Conservation (phyloP, 192 early-diverging fungal genomes). For the Umbelopsis vinacea region DNA sequence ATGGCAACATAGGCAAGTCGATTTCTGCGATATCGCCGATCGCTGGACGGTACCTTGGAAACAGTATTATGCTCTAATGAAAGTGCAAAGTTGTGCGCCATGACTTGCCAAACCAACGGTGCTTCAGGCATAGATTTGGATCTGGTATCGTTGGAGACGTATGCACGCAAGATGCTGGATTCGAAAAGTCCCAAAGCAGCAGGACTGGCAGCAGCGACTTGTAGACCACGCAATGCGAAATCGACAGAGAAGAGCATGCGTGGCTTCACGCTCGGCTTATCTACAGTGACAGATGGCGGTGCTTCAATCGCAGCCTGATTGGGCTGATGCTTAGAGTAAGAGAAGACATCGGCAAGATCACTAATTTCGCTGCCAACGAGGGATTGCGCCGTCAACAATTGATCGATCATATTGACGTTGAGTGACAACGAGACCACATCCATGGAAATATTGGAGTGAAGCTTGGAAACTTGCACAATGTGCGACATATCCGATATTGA, state of each 20-base stretch:
- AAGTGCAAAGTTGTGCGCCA: slow-evolving; percentile 58
- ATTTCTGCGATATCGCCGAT: slow-evolving; percentile 48
- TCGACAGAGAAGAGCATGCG: slow-evolving; percentile 55
- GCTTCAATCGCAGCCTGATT: slow-evolving; percentile 20
- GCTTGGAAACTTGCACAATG: slow-evolving; percentile 22
- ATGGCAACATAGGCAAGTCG: slow-evolving; percentile 69
- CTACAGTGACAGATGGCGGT: background rate
- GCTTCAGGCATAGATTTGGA: slow-evolving; percentile 11
- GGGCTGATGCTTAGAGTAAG: slow-evolving; percentile 35
- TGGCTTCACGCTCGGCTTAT: background rate
- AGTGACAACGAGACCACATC: slow-evolving; percentile 57
- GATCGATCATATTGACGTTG: slow-evolving; percentile 74
- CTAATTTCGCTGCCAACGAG: slow-evolving; percentile 75
- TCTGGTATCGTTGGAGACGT: slow-evolving; percentile 55
- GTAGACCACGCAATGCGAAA: slow-evolving; percentile 62
- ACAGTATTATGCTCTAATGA: slow-evolving; percentile 57
- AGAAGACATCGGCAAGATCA: slow-evolving; percentile 70
- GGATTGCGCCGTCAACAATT: slow-evolving; percentile 78
- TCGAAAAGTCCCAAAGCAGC: slow-evolving; percentile 60
- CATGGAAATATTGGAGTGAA: slow-evolving; percentile 56
- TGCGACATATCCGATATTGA: slow-evolving; percentile 34
- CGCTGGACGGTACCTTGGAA: slow-evolving; percentile 30
- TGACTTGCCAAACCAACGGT: slow-evolving; percentile 53
- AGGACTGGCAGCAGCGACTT: slow-evolving; percentile 65
- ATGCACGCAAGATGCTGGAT: slow-evolving; percentile 61